Base-by-base conservation (phyloP, 2,329 filamentous ascomycete genomes). In the Colletotrichum cereale region DNA sequence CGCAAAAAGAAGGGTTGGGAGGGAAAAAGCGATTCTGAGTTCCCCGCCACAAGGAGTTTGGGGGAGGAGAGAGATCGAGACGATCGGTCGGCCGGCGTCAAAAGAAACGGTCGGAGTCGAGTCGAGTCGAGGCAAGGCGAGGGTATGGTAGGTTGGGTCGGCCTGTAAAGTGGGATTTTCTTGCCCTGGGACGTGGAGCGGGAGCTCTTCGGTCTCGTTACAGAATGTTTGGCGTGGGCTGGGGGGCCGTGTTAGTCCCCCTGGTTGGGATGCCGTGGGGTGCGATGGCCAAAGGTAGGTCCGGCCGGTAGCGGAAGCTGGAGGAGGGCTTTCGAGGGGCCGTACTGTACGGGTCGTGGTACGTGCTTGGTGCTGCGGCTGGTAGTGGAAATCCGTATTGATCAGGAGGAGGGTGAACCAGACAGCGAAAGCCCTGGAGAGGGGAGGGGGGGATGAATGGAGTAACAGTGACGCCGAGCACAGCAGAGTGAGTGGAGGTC, bases 171-270 rank as follows among this genome's bases (percentile, higher is more conserved):
- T 71, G 63, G 63, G 56, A 63, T 67, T 56, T 66, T 66, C 34
- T 65, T 72, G 66, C 69, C 69, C 66, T 72, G 56, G 69, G 47
- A 18, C 66, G 69, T 72, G 69, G 69, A 72, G 69, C 66, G 69
- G 60, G 69, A 70, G 66, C 66, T 72, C 66, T 65, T 70, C 60
- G 69, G 66, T 69, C 61, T 72, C 69, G 69, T 70, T 70, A 66
- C 66, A 72, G 66, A 72, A 72, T 70, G 66, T 64, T 64, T 72
- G 69, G 66, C 68, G 64, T 71, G 57, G 63, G 64, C 68, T 67
- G 67, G 62, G 67, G 67, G 67, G 67, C 38, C 67, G 67, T 70
- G 62, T 70, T 61, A 71, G 67, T 66, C 55, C 67, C 58, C 60
- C 63, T 70, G 67, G 56, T 55, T 60, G 48, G 57, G 63, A 50